Evolutionary conservation across 2,329 filamentous ascomycete species (phyloP).

Genomic region (Monilinia aucupariae): DNA sequence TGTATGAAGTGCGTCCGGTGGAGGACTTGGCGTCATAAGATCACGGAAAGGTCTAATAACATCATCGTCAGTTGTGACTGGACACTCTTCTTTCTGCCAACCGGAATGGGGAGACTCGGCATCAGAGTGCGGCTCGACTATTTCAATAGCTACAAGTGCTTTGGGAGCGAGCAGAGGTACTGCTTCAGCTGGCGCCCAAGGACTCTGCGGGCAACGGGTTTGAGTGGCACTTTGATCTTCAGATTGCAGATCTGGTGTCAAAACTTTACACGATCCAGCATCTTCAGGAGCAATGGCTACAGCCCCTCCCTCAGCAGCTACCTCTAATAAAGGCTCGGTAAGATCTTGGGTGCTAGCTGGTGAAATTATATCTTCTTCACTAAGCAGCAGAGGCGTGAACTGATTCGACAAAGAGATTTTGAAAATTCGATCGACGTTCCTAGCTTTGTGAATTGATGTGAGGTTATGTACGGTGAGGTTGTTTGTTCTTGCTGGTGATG

Average conservation of each 20-base stretch:
- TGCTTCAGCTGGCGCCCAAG: constrained; percentile 12
- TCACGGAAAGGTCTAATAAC: constrained; percentile 25
- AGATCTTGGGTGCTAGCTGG: neutral
- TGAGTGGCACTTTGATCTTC: neutral
- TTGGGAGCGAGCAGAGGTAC: neutral
- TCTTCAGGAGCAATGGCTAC: neutral
- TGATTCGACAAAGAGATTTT: neutral
- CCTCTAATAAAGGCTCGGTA: neutral
- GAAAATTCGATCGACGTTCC: neutral
- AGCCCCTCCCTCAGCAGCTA: neutral
- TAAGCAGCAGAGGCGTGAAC: neutral
- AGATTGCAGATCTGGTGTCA: too few species aligned
- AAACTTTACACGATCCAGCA: too few species aligned
- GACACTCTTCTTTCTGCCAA: constrained; percentile 23
- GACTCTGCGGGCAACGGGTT: constrained; percentile 13
- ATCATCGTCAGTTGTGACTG: constrained; percentile 18
- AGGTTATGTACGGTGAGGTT: neutral
- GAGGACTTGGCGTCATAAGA: constrained; percentile 23
- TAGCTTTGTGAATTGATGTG: neutral
- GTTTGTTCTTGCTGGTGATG: neutral
- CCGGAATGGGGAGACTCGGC: constrained; percentile 1
- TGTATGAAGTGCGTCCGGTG: constrained; percentile 5
- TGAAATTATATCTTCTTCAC: neutral
- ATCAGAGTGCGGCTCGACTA: neutral
- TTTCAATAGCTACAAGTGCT: neutral